Base-by-base conservation (phyloP, 345 rosid genomes). In the Zanthoxylum bungeanum region DNA sequence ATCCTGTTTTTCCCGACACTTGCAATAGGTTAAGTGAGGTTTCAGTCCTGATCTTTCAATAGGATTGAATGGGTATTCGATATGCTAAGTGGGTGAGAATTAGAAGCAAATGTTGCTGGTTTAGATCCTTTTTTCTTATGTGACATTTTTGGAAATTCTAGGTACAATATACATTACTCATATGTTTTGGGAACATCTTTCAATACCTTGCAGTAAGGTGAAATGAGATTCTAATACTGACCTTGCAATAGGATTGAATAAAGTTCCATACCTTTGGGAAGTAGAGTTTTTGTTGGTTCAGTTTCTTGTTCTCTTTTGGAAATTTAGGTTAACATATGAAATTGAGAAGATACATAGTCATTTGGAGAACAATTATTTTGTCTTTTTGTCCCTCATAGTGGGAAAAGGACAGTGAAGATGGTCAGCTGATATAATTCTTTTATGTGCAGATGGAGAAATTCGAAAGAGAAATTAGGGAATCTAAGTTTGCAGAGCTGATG, bases 401-500 rank as follows among this genome's bases (percentile, higher is more conserved):
- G 19, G 62, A 58, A 31, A 31, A 17, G 12, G 16, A 11, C 6
- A 40, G 10, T 39, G 17, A 25, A 37, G 34, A 30, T 12, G 36
- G 40, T 64, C 34, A 63, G 44, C 62, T 67, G 46, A 63, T 65
- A 22, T 46, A 42, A 2, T 58, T 75, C 69, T 56, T 56, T 73
- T 68, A 55, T 60, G 27, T 22, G 60, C 93, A 93, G 99, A 90
- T 93, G 91, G 97, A 96, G 86, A 96, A 90, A 82, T 81, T 81
- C 7, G 97, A 96, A 84, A 81, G 85, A 52, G 98, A 96, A 64
- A 82, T 88, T 52, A 86, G 97, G 81, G 99, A 93, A 82, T 87
- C 97, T 25, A 96, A 86, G 79, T 91, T 96, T 73, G 74, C 95
- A 39, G 98, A 96, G 81, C 89, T 93, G 66, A 93, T 93, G 98